Conservation (phyloP, 805 yeast genomes). For the Metschnikowia picachoensis region DNA sequence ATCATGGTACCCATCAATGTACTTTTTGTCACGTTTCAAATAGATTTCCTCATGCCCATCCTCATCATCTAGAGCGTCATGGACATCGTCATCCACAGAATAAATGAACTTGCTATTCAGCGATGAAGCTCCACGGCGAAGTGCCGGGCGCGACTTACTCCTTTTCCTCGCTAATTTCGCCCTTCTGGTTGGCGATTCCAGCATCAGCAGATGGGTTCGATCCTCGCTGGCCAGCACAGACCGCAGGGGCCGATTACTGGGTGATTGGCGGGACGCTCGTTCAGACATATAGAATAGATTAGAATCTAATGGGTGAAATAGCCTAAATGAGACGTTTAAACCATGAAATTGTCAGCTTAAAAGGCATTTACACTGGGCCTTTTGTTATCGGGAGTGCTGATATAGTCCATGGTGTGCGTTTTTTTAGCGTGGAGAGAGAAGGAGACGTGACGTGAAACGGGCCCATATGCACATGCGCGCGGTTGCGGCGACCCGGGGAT, state of each 20-base stretch:
- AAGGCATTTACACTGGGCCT: too few species aligned
- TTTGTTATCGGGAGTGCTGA: too few species aligned
- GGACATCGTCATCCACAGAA: constrained; percentile 79
- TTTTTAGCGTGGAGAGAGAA: too few species aligned
- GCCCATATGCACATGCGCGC: too few species aligned
- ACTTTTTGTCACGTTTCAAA: constrained; percentile 36
- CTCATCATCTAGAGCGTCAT: constrained; percentile 54
- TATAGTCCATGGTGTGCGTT: too few species aligned
- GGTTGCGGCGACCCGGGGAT: too few species aligned
- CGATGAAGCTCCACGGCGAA: constrained; percentile 25
- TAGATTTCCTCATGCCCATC: constrained; percentile 35
- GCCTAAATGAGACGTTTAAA: too few species aligned
- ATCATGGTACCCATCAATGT: constrained; percentile 70
- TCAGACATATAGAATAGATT: constrained; percentile 4
- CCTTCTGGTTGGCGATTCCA: constrained; percentile 12
- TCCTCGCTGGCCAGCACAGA: constrained; percentile 12
- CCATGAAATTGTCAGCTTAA: too few species aligned
- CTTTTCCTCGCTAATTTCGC: constrained; percentile 14
- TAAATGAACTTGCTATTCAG: constrained; percentile 42
- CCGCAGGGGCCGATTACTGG: constrained; percentile 12
- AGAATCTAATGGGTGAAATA: neutral
- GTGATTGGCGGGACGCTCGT: constrained; percentile 8
- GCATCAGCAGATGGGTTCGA: constrained; percentile 2
- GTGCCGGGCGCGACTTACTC: constrained; percentile 29
- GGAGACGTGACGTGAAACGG: too few species aligned